Evolutionary conservation across 768 basidiomycete species (phyloP).

Genomic region (Amylocystis lapponica): DNA sequence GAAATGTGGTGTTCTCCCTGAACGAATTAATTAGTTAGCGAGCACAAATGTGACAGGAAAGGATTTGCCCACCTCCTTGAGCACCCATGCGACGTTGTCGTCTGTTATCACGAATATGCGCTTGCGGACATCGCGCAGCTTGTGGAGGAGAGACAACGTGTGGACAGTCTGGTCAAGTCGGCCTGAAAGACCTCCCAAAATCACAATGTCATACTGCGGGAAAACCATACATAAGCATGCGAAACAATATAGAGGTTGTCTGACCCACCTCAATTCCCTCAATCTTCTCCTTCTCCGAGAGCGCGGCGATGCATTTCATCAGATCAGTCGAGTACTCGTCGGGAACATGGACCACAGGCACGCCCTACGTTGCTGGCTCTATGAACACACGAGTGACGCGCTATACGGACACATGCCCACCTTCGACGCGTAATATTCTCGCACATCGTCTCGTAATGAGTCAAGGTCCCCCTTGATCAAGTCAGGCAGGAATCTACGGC

Average conservation of each 20-base stretch:
- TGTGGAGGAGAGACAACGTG: slow-evolving; percentile 79
- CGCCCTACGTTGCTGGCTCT: no score
- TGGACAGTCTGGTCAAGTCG: slow-evolving; percentile 94
- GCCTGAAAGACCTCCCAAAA: slow-evolving; percentile 87
- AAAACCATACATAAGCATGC: not conserved
- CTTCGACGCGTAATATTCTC: slow-evolving; percentile 53
- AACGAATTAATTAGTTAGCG: not conserved
- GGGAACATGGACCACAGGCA: slow-evolving; percentile 57
- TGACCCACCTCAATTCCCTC: slow-evolving; percentile 34
- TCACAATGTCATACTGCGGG: slow-evolving; percentile 57
- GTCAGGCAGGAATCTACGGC: slow-evolving; percentile 65
- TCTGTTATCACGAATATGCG: slow-evolving; percentile 79
- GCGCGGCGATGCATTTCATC: slow-evolving; percentile 78
- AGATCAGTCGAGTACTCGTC: slow-evolving; percentile 90
- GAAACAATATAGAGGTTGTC: not conserved
- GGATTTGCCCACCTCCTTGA: slow-evolving; percentile 51
- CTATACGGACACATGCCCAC: slow-evolving; percentile 41
- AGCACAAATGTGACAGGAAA: not conserved
- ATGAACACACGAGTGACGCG: no score
- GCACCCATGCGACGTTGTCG: slow-evolving; percentile 87
- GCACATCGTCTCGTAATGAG: slow-evolving; percentile 74
- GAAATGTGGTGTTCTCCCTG: slow-evolving; percentile 82
- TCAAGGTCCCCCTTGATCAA: slow-evolving; percentile 94
- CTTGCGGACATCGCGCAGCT: slow-evolving; percentile 55
- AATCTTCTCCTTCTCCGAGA: slow-evolving; percentile 51